These are phyloP conservation scores for Mycocentrospora acerina DNA, from an alignment of 2,329 filamentous ascomycete species.

Conservation along the genomic window DNA sequence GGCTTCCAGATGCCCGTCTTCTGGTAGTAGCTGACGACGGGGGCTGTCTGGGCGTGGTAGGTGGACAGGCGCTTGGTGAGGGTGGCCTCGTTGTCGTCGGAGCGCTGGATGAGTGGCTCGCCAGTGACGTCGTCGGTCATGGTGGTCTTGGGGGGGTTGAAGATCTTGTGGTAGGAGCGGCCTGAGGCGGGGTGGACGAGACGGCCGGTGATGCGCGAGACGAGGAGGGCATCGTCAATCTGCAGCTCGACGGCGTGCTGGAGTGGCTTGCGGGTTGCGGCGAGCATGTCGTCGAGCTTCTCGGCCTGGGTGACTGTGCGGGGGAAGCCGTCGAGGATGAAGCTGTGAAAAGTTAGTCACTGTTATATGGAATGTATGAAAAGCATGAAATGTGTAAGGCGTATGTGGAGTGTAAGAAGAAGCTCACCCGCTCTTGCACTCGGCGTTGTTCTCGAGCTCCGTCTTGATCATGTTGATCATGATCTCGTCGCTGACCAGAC, in stretches of 20 bases:
- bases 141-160: constrained; percentile 91
- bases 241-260: constrained; percentile 96
- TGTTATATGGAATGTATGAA: no score
- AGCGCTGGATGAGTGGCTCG: constrained; percentile 93
- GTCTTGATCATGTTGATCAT: constrained; percentile 99
- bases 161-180: constrained; percentile 96
- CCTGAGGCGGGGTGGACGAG: constrained; percentile 94
- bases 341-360: constrained; percentile 68
- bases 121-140: constrained; percentile 98
- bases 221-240: constrained; percentile 91
- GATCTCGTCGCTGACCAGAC: constrained; percentile 97
- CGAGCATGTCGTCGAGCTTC: constrained; percentile 90
- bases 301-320: constrained; percentile 94
- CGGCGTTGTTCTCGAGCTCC: constrained; percentile 88
- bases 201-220: constrained; percentile 94
- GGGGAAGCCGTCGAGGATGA: constrained; percentile 98
- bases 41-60: constrained; percentile 91
- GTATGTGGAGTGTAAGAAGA: no score
- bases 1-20: constrained; percentile 96
- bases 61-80: constrained; percentile 92
- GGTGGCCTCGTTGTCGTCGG: constrained; percentile 94
- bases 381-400: no score
- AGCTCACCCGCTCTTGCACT: constrained; percentile 98
- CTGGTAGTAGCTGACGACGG: constrained; percentile 95
- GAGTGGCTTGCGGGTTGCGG: constrained; percentile 74